Conservation (phyloP, 495 filamentous ascomycete species). For the Aspergillus coremiiformis region DNA sequence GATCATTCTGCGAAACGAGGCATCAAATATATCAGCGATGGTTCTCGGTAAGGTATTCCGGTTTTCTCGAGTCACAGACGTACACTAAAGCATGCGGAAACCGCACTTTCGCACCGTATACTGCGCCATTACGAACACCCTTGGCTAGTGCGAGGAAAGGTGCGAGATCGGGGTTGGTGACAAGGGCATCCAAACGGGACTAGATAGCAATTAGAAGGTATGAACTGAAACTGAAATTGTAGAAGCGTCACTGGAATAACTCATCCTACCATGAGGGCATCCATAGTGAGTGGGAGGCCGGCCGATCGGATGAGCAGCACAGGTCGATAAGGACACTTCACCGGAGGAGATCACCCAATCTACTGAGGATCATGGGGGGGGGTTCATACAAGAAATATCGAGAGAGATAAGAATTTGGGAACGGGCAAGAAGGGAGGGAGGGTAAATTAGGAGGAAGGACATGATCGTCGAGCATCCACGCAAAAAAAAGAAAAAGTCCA, state of each 20-base stretch:
- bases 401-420: slow-evolving; percentile 9
- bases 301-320: slow-evolving; percentile 11
- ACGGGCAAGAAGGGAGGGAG: slow-evolving; percentile 10
- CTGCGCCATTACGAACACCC: slow-evolving; percentile 88
- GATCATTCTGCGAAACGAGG: slow-evolving; percentile 59
- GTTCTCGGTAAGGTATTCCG: background rate
- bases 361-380: slow-evolving; percentile 8
- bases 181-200: slow-evolving; percentile 52
- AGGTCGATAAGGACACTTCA: slow-evolving; percentile 4
- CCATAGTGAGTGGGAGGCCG: slow-evolving; percentile 31
- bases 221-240: background rate
- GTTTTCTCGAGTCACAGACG: slow-evolving; percentile 9
- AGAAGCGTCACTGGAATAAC: background rate
- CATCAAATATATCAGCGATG: slow-evolving; percentile 6
- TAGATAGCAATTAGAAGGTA: slow-evolving; percentile 9
- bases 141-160: slow-evolving; percentile 79
- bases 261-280: slow-evolving; percentile 31
- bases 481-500: no score
- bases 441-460: slow-evolving; percentile 23
- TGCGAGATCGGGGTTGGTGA: slow-evolving; percentile 77
- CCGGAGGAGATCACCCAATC: slow-evolving; percentile 11
- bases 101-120: slow-evolving; percentile 96
- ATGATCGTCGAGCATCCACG: slow-evolving; percentile 19
- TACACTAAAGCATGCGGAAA: slow-evolving; percentile 97
- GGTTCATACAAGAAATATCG: background rate